Percentiles rank a stretch among this genome's conserved stretches.
Conservation (phyloP, 345 rosid genomes). For the Excoecaria agallocha region DNA sequence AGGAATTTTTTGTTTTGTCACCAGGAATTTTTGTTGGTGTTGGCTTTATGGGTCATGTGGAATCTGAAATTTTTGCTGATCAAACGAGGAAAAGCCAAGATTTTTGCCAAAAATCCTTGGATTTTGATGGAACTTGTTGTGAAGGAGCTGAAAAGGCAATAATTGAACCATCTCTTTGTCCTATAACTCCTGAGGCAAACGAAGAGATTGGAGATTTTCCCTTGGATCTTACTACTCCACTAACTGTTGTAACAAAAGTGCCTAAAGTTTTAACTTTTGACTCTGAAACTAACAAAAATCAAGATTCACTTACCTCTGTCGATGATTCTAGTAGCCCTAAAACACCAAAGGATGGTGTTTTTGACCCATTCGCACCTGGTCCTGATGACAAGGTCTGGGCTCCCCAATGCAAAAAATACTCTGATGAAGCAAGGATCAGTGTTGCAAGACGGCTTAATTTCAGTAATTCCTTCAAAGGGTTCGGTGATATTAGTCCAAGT, state of each 20-base stretch:
- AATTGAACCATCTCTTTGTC: slow-evolving; percentile 28
- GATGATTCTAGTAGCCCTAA: slow-evolving; percentile 26
- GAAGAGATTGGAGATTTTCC: slow-evolving; percentile 42
- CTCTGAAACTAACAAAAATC: slow-evolving; percentile 10
- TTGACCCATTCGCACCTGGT: slow-evolving; percentile 56
- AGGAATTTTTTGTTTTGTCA: slow-evolving; percentile 14
- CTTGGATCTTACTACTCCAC: slow-evolving; percentile 34
- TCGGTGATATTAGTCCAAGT: slow-evolving; percentile 4
- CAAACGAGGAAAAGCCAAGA: slow-evolving; percentile 4
- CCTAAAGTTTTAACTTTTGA: slow-evolving; percentile 19
- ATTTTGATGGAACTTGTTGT: slow-evolving; percentile 1
- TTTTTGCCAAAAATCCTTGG: slow-evolving; percentile 10
- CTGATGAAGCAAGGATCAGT: slow-evolving; percentile 33
- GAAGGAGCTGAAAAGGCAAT: slow-evolving; percentile 8
- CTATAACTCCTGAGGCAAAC: slow-evolving; percentile 39
- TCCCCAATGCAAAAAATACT: slow-evolving; percentile 39
- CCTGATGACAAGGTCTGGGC: slow-evolving; percentile 39
- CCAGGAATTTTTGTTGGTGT: slow-evolving; percentile 3
- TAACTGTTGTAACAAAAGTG: slow-evolving; percentile 22
- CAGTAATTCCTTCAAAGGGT: slow-evolving; percentile 19
- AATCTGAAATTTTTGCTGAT: slow-evolving; percentile 18
- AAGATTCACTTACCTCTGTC: slow-evolving; percentile 1
- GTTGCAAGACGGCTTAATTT: slow-evolving; percentile 45
- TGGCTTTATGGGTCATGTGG: slow-evolving; percentile 19
- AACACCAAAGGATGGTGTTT: slow-evolving; percentile 48